Percentiles rank a stretch among this genome's conserved stretches.
phyloP scores from a whole-genome alignment of 2,329 filamentous ascomycete genomes.

The Botryotinia globosa region DNA sequence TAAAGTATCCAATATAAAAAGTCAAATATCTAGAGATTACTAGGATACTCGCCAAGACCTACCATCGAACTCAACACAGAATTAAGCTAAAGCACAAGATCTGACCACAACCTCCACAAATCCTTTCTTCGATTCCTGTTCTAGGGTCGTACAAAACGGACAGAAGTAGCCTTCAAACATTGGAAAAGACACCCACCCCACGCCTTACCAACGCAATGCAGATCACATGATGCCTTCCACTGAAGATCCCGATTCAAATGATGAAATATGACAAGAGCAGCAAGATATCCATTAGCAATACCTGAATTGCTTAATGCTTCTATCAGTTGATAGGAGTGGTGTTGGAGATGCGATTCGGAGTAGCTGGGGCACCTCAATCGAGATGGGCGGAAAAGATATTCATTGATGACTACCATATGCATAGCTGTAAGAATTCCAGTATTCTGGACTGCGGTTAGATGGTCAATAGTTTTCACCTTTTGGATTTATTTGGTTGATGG shows the following conservation, averaged over 20 bases:
- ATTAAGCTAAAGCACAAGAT: neutral
- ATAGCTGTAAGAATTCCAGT: neutral
- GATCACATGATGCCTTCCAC: neutral
- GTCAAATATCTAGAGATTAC: neutral
- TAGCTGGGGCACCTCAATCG: neutral
- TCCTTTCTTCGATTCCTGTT: neutral
- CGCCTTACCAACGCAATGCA: neutral
- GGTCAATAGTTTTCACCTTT: neutral
- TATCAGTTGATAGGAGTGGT: neutral
- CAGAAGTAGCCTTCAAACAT: neutral
- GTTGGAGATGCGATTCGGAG: neutral
- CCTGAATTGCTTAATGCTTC: neutral
- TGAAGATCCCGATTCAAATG: neutral
- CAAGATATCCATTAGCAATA: neutral
- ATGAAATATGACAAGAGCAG: neutral
- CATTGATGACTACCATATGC: neutral
- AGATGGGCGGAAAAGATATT: neutral
- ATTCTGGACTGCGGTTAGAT: neutral
- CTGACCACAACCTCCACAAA: neutral
- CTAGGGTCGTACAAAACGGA: neutral
- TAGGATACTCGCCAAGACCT: neutral
- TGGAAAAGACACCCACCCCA: neutral
- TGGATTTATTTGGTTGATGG: neutral
- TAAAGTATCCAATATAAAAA: neutral
- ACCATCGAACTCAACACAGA: neutral